Percentiles rank a stretch among this genome's conserved stretches.
Evolutionary conservation across 139 green algal genomes (phyloP).

Genomic region (Klebsormidium nitens): DNA sequence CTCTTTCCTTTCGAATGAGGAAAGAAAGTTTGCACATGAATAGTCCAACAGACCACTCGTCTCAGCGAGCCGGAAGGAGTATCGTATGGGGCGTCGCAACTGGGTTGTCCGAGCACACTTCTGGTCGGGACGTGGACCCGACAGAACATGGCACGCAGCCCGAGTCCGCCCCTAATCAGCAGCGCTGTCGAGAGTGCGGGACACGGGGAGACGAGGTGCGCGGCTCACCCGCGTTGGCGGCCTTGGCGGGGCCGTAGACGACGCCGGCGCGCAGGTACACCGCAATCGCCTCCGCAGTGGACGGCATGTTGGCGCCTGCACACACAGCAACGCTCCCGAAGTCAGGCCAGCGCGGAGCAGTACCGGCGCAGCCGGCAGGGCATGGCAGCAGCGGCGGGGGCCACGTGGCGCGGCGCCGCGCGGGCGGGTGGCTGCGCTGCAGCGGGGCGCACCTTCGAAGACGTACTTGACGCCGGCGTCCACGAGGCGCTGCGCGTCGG

Average conservation of each 20-base stretch:
- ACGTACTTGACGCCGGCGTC: slow-evolving; percentile 57
- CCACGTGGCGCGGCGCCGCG: no score
- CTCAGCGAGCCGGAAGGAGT: no score
- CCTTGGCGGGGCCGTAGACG: slow-evolving; percentile 62
- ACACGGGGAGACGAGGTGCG: background rate
- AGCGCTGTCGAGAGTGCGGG: slow-evolving; percentile 50
- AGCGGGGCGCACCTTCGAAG: slow-evolving; percentile 45
- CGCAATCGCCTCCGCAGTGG: slow-evolving; percentile 53
- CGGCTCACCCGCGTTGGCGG: slow-evolving; percentile 37
- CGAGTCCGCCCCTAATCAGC: background rate
- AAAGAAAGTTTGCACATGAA: no score
- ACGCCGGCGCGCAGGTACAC: slow-evolving; percentile 51
- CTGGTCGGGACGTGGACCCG: no score
- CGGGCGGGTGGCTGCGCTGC: background rate
- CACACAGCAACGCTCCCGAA: no score
- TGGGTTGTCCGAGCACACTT: no score
- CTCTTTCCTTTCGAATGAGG: no score
- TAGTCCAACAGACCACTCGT: no score
- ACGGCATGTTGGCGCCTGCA: slow-evolving; percentile 79
- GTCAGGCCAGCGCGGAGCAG: no score
- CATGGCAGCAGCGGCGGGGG: no score
- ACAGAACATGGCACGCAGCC: background rate
- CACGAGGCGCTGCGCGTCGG: slow-evolving; percentile 57
- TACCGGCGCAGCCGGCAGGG: no score
- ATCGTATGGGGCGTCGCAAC: no score